Conservation (phyloP, 441 rosid genomes). For the Heliophila coronopifolia region DNA sequence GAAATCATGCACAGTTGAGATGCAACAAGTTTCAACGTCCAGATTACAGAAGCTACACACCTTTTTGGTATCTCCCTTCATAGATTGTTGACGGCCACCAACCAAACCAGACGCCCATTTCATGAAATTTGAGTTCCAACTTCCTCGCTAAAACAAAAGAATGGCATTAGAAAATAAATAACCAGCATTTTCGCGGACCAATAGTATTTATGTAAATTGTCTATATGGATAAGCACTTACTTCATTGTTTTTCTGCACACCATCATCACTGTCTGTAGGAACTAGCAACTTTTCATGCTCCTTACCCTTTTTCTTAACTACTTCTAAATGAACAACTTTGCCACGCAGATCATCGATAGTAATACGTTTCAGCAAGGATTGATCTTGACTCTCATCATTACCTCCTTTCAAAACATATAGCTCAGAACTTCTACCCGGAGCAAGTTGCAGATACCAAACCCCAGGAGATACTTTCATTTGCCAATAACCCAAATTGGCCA, state of each 20-base stretch:
- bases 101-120: constrained; percentile 95
- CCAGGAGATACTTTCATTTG: constrained; percentile 99
- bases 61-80: constrained; percentile 35
- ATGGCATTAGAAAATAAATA: constrained; percentile 14
- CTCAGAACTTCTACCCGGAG: constrained; percentile 94
- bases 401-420: constrained; percentile 65
- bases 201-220: constrained; percentile 4
- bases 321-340: constrained; percentile 93
- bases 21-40: constrained; percentile 17
- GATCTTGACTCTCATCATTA: constrained; percentile 40
- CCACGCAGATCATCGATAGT: constrained; percentile 89
- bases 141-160: constrained; percentile 37
- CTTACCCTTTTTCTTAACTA: constrained; percentile 79
- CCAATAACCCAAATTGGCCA: constrained; percentile 99
- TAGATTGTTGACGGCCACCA: constrained; percentile 60
- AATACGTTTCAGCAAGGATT: constrained; percentile 60
- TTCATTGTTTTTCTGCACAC: constrained; percentile 39
- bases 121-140: constrained; percentile 86
- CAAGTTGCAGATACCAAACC: constrained; percentile 97
- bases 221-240: constrained; percentile 36
- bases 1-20: constrained; percentile 8
- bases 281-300: constrained; percentile 84
- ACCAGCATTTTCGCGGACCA: constrained; percentile 17
- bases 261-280: constrained; percentile 53
- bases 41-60: constrained; percentile 23